These are phyloP conservation scores for Glycine tomentella DNA, from an alignment of 306 rosid species.

Conservation along the genomic window DNA sequence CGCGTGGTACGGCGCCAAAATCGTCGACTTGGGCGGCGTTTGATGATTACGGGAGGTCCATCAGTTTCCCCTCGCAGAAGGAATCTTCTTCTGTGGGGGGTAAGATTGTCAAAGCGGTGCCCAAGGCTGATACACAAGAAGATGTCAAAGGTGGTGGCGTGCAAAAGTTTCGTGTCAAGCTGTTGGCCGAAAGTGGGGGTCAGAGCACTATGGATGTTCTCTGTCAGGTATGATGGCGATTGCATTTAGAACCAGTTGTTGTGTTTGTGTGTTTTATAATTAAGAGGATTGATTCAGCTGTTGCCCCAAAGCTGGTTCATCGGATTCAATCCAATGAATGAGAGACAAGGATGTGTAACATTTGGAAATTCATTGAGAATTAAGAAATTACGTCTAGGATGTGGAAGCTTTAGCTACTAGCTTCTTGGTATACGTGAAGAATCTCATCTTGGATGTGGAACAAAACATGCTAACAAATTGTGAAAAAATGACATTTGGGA, in stretches of 20 bases:
- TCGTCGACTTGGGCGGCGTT: constrained; percentile 80
- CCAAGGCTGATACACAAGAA: constrained; percentile 76
- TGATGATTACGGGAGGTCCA: constrained; percentile 93
- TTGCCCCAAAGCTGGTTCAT: not conserved
- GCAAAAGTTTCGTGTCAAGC: constrained; percentile 89
- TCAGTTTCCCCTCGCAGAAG: constrained; percentile 59
- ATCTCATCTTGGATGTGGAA: too few species aligned
- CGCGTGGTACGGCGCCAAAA: constrained; percentile 87
- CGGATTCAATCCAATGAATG: too few species aligned
- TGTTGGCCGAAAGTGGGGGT: constrained; percentile 90
- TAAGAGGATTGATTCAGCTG: not conserved
- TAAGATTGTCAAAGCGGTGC: constrained; percentile 85
- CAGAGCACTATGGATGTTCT: constrained; percentile 88
- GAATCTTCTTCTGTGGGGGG: constrained; percentile 51
- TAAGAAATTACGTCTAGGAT: too few species aligned
- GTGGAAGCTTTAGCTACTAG: too few species aligned
- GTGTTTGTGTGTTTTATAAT: constrained; percentile 11
- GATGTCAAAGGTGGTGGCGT: constrained; percentile 70
- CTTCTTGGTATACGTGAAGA: too few species aligned
- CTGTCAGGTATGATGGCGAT: constrained; percentile 65
- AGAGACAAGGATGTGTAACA: too few species aligned
- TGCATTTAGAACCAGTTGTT: not conserved
- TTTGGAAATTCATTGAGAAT: too few species aligned
- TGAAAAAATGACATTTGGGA: too few species aligned
- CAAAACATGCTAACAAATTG: too few species aligned